Evolutionary conservation across 1,139 yeast genomes (phyloP).

Genomic region (Lizanozyma gosingica): DNA sequence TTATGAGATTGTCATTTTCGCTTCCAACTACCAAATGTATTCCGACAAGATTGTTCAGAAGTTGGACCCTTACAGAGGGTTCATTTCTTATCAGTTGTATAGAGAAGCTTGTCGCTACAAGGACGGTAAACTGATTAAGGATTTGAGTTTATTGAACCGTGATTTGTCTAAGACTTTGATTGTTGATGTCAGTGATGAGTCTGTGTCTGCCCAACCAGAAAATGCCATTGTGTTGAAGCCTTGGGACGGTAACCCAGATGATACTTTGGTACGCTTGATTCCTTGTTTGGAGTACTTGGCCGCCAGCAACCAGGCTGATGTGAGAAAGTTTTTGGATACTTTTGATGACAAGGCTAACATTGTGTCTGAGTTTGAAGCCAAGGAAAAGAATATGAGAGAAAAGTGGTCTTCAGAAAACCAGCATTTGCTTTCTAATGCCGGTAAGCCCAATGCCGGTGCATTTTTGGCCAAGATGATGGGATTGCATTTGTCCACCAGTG

Average conservation of each 20-base stretch:
- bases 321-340: conserved; percentile 76
- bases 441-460: conserved; percentile 42
- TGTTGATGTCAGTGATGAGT: conserved; percentile 68
- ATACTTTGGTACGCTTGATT: conserved; percentile 65
- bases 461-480: conserved; percentile 54
- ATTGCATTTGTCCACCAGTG: conserved; percentile 36
- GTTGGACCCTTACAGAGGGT: conserved; percentile 89
- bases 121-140: conserved; percentile 83
- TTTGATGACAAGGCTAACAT: conserved; percentile 53
- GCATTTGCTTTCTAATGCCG: conserved; percentile 26
- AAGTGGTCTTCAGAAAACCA: conserved; percentile 53
- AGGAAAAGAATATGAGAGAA: conserved; percentile 69
- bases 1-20: conserved; percentile 88
- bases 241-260: conserved; percentile 86
- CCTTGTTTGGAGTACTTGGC: conserved; percentile 95
- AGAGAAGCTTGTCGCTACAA: conserved; percentile 88
- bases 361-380: conserved; percentile 65
- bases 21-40: conserved; percentile 77
- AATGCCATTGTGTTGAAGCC: conserved; percentile 76
- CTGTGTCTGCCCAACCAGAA: conserved; percentile 80
- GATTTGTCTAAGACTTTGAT: conserved; percentile 74
- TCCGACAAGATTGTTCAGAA: conserved; percentile 79
- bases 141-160: conserved; percentile 81
- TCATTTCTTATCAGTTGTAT: conserved; percentile 76
- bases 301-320: conserved; percentile 82